Evolutionary conservation across 2,329 filamentous ascomycete genomes (phyloP), one percentile per base, ranked within the genome.

Genomic region (Monilinia fructigena): DNA sequence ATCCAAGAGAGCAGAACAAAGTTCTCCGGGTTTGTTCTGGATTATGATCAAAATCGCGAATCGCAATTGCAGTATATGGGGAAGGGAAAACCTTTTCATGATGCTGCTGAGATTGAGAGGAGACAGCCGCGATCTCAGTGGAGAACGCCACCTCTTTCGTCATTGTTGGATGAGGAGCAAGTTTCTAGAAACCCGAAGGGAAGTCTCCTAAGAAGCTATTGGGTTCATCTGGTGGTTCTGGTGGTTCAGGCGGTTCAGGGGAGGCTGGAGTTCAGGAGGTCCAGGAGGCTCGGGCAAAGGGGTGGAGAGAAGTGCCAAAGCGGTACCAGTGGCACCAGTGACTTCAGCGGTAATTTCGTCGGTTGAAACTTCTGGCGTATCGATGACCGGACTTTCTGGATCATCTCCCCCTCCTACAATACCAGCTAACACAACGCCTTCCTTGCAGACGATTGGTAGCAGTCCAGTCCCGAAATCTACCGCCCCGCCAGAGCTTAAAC

Each of bases 231-330:
- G 8, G 20, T 23, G n/a, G 45, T 20, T n/a, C 16, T 47, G 20
- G 45, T 14, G 52, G 8, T n/a, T 1, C 28, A 3, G 12, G 26
- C 11, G 26, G 16, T 4, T 6, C 52, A 20, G 50, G 50, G 1
- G 8, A 3, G 8, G 26, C 23, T 8, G 8, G 26, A 31, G 50
- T 28, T 1, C 23, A 28, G 23, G 12, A 16, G 31, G 31, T 35
- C 4, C 28, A 2, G 28, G 4, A 6, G 11, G 11, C 1, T 16
- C 16, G 18, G 28, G 52, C 1, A 1, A 3, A 31, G 26, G 5
- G 0, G 2, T 8, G 3, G 26, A 12, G 1, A 54, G 14, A 31
- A 16, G 6, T 20, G 20, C 1, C 3, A n/a, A 1, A 20, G 6
- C 26, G 14, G 26, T 31, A 20, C 8, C 26, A 0, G 3, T 6